Evolutionary conservation across 768 basidiomycete species (phyloP), one percentile per base, ranked within the genome.

Genomic region (Melanogaster broomeanus): DNA sequence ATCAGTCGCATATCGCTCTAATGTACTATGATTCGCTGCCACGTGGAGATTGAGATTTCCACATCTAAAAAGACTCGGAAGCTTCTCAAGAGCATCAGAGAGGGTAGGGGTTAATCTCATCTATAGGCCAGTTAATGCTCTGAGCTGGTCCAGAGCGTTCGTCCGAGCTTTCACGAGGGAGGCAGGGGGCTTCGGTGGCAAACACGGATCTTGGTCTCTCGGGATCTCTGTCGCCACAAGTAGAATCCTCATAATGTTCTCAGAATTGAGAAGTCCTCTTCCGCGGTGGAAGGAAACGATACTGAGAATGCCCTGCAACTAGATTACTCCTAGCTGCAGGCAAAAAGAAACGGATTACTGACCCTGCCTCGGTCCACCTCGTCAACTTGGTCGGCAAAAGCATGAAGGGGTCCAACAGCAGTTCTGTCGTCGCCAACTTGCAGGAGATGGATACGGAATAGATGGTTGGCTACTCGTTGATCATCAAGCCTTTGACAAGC

Each of bases 361-460:
- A 33, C 61, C 50, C 60, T 57, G 15, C 53, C 47, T 10, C 41
- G 46, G 39, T 62, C 63, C 21, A 47, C 42, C 18, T 52, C 49
- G 3, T 49, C 53, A 18, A 65, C 27, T 24, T 48, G 53, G 15
- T 65, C 61, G 30, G 56, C 58, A 47, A 64, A 57, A 40, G 60
- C 58, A 8, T 60, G 49, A 13, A 64, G 52, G 4, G 63, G 63
- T 42, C 50, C 31, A 48, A 62, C 56, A 12, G 49, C 63, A 21
- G 43, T 65, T 39, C 61, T 57, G 31, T 64, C 58, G 0, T 57
- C 49, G 1, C 63, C 63, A 55, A 64, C 60, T 45, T 64, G 63
- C 40, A 64, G 30, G 16, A 65, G 22, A 31, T 64, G 56, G 11
- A 64, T 58, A 2, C 58, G 58, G 58, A 65, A 60, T 61, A 63